Evolutionary conservation across 495 filamentous ascomycete genomes (phyloP).

Genomic region (Collariella sp.): DNA sequence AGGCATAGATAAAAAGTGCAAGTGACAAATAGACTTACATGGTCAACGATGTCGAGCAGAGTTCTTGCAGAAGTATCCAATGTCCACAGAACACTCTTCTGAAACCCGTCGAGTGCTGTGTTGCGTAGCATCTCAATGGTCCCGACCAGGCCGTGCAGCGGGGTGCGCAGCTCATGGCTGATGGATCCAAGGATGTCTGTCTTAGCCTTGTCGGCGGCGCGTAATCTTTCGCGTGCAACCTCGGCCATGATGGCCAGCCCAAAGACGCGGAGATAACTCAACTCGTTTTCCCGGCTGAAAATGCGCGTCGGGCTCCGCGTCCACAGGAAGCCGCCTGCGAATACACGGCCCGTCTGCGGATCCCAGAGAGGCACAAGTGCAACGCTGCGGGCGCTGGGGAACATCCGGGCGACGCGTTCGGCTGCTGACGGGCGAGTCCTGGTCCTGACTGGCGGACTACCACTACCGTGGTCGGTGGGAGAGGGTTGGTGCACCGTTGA

Average conservation of each 20-base stretch:
- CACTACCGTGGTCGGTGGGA: background rate
- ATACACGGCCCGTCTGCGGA: constrained; percentile 54
- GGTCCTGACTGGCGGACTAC: background rate
- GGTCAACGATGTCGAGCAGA: constrained; percentile 69
- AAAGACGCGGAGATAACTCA: constrained; percentile 43
- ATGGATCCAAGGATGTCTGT: constrained; percentile 62
- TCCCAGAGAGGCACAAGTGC: constrained; percentile 60
- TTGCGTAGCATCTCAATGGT: constrained; percentile 59
- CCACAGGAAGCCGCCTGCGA: constrained; percentile 57
- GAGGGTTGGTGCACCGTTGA: background rate
- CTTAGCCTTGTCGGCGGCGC: constrained; percentile 43
- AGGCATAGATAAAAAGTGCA: too few relatives aligned
- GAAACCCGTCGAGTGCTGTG: constrained; percentile 43
- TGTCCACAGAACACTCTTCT: constrained; percentile 56
- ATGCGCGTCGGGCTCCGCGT: constrained; percentile 39
- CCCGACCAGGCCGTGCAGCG: constrained; percentile 64
- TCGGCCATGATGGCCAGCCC: constrained; percentile 52
- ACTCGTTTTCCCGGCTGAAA: constrained; percentile 38
- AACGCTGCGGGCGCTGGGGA: constrained; percentile 47
- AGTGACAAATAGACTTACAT: constrained; percentile 41
- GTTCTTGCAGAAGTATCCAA: constrained; percentile 67
- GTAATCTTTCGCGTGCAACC: constrained; percentile 39
- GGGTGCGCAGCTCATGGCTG: constrained; percentile 68
- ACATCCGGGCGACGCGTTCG: constrained; percentile 6
- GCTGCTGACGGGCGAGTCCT: too few relatives aligned